Base-by-base conservation (phyloP, 2,329 filamentous ascomycete genomes). In the Colletotrichum coccodes region DNA sequence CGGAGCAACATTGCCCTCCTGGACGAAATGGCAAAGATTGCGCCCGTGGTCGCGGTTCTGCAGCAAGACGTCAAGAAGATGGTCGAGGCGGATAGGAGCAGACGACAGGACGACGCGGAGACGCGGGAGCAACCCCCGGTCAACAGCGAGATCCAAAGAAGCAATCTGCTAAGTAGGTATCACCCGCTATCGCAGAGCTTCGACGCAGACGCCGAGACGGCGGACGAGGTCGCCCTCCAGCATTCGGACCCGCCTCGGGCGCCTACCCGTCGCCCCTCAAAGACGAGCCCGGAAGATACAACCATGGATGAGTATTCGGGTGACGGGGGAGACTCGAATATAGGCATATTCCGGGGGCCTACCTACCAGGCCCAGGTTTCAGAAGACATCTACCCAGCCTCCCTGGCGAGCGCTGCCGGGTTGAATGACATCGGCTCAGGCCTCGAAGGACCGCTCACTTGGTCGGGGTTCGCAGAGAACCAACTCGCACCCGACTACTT, bases 21-120 rank as follows among this genome's bases (percentile, higher is more conserved):
- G 14, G 58, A 67, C 42, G 64, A 62, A n/a, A 50, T 67, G 64
- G 50, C 64, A n/a, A 62, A 30, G 57, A 50, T 67, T 42, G 58
- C 42, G 0, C 64, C 64, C 40, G 38, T 67, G 32, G 56, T 50
- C 1, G 64, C 64, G 12, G 64, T 67, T 8, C 50, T 62, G 11
- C 64, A 67, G n/a, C 57, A 50, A 50, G 64, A 67, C 50, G 50
- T 67, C 26, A 50, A 62, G 14, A 57, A 30, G 8, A 67, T 67
- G 64, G 46, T 57, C 7, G 50, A 62, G 16, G 26, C 40, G 2
- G 57, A 66, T 2, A 46, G 46, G 14, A 14, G 21, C 16, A 61
- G 21, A 40, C 7, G 56, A 1, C 56, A 60, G 4, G 23, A 9
- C 32, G 12, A 34, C 12, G 30, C 28, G 4, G 63, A 65, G 7